Evolutionary conservation across 2,329 filamentous ascomycete genomes (phyloP).

Genomic region (Fusarium begoniae): DNA sequence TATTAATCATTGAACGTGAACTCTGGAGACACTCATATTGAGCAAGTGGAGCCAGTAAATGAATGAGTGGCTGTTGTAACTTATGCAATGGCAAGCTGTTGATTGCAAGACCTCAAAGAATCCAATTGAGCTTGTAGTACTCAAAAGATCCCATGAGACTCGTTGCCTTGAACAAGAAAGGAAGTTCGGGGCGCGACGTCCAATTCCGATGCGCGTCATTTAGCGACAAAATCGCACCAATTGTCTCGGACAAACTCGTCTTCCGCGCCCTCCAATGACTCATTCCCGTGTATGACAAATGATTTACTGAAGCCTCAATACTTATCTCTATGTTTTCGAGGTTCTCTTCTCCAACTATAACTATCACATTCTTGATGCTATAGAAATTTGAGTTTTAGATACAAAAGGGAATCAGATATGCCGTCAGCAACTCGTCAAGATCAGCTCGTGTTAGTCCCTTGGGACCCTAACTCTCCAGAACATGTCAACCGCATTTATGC

Average conservation of each 20-base stretch:
- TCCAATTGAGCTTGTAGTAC: not conserved
- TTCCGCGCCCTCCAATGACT: constrained; percentile 6
- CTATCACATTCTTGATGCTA: too few relatives aligned
- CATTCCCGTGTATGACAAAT: not conserved
- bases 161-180: not conserved
- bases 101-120: not conserved
- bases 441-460: constrained; percentile 33
- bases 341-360: too few relatives aligned
- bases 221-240: not conserved
- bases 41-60: too few relatives aligned
- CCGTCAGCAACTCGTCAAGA: not conserved
- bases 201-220: not conserved
- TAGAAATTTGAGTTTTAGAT: not conserved
- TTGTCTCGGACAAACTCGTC: constrained; percentile 1
- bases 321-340: not conserved
- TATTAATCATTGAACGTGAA: too few relatives aligned
- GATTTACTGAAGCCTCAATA: not conserved
- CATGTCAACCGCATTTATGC: constrained; percentile 21
- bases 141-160: not conserved
- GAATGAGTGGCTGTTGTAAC: not conserved
- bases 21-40: not conserved
- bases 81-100: not conserved
- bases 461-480: constrained; percentile 33
- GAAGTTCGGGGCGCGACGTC: not conserved
- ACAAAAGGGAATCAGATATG: not conserved